Base-by-base conservation (phyloP, 2,329 filamentous ascomycete genomes). In the Neofusicoccum ribis region DNA sequence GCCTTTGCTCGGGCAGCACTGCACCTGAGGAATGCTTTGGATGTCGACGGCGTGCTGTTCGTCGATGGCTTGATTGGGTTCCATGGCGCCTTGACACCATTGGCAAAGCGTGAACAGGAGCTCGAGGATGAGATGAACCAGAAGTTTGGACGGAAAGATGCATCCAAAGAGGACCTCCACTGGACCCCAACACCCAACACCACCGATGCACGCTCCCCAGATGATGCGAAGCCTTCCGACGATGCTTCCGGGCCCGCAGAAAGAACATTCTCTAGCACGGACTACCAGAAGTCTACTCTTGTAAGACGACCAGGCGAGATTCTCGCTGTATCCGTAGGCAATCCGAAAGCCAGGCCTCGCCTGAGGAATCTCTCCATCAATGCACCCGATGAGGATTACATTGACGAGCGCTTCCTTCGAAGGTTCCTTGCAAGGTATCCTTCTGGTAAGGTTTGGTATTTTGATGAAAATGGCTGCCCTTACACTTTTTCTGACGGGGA, bases 341-440 rank as follows among this genome's bases (percentile, higher is more conserved):
- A 27, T 47, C 50, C n/a, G 9, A 11, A 44, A 3, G 34, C 49
- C 12, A 37, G 36, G 9, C 49, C 50, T 37, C 39, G 39, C 5
- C 12, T 46, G 27, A 47, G 39, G 31, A 54, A 17, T 9, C 20
- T 68, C 11, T 64, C 65, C 2, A 31, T 60, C 17, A 63, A n/a
- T 7, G 64, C 65, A 1, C 9, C 60, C 5, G 67, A 67, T 5
- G 23, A 67, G n/a, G 11, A 46, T 41, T 64, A 46, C 9, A 59
- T 70, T 3, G 65, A 69, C 31, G 68, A 70, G 46, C 49, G 67
- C 8, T 68, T 68, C 34, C 63, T 70, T 9, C 68, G 68, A 47
- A 54, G 60, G 12, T 50, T 70, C 39, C 67, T 70, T 64, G 65
- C 68, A 36, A 65, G 64, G 36, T 60, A 69, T 54, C 65, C 68